Evolutionary conservation across 306 rosid species (phyloP).

Genomic region (Corylus heterophylla): DNA sequence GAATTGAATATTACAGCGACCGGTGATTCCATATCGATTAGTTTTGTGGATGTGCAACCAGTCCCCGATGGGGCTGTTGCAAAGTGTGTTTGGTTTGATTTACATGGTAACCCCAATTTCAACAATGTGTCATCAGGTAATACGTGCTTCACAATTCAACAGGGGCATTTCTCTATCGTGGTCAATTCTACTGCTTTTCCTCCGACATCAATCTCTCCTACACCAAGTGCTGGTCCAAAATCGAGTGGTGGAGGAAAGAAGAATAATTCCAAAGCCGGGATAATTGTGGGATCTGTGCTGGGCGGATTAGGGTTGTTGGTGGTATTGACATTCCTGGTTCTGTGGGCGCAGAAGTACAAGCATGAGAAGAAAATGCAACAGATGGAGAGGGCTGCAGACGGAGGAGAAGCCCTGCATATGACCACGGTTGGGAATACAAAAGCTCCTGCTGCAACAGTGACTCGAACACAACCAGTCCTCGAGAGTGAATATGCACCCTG

Average conservation of each 20-base stretch:
- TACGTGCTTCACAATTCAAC: conserved; percentile 55
- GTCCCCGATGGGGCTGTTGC: conserved; percentile 53
- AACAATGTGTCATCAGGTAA: conserved; percentile 51
- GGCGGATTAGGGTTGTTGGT: conserved; percentile 68
- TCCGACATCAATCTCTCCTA: conserved; percentile 43
- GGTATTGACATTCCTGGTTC: conserved; percentile 45
- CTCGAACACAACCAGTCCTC: conserved; percentile 86
- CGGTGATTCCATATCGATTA: conserved; percentile 49
- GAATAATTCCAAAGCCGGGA: conserved; percentile 54
- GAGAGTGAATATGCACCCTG: conserved; percentile 91
- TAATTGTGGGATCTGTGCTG: conserved; percentile 72
- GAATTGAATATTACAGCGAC: conserved; percentile 50
- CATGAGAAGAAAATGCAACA: conserved; percentile 61
- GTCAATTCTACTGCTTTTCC: conserved; percentile 47
- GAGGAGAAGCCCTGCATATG: conserved; percentile 89
- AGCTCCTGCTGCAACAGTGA: conserved; percentile 87
- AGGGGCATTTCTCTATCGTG: conserved; percentile 90
- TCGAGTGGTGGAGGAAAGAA: conserved; percentile 34
- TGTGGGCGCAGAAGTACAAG: conserved; percentile 59
- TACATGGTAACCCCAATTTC: conserved; percentile 51
- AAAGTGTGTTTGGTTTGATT: conserved; percentile 65
- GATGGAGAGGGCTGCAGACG: conserved; percentile 91
- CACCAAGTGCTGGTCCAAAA: conserved; percentile 26
- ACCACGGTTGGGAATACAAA: conserved; percentile 70
- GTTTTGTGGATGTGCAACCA: conserved; percentile 46